Evolutionary conservation across 495 filamentous ascomycete genomes (phyloP), one percentile per base, ranked within the genome.

Genomic region (Polyplosphaeria fusca): DNA sequence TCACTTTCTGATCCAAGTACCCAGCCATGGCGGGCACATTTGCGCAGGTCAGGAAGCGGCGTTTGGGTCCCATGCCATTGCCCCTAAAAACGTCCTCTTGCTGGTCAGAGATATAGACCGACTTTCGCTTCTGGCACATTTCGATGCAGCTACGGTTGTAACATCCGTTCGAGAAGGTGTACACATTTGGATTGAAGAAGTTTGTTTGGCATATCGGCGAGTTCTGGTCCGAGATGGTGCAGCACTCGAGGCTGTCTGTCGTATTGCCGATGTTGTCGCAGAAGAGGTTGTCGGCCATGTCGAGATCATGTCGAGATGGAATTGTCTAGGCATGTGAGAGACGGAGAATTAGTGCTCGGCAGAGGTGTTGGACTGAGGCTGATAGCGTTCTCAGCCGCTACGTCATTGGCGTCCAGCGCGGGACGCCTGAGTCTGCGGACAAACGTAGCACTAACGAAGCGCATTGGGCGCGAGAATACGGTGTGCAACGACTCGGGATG

Each of bases 1-100:
- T 7, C 30, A 35, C 30, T 7, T 35, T 14, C 14, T 35, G 30
- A 35, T 14, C 30, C 18, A 48, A 24, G 35, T 48, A 57, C 13
- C 54, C 38, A 5, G 54, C 44, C n/a, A 57, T 49, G 3, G 32
- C 32, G 3, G 54, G 54, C 14, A 57, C 35, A 26, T 57, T 57
- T 4, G 54, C 46, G 20, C 54, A 57, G 7, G 54, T 50, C 22
- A 23, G 3, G 35, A 26, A 57, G 2, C 54, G 43, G 11, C 44
- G 19, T 13, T 24, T 57, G 2, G 54, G 54, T 18, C 19, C 54
- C 4, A 14, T 16, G 11, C 54, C 54, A 26, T 57, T 40, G 5
- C 54, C 54, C 12, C 20, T 4, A 19, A 24, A 57, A 4, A 39
- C 5, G 5, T 51, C 38, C 2, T 35, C 18, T 26, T 51, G 46